Evolutionary conservation across 768 basidiomycete genomes (phyloP).

Genomic region (Auriculariales sp.): DNA sequence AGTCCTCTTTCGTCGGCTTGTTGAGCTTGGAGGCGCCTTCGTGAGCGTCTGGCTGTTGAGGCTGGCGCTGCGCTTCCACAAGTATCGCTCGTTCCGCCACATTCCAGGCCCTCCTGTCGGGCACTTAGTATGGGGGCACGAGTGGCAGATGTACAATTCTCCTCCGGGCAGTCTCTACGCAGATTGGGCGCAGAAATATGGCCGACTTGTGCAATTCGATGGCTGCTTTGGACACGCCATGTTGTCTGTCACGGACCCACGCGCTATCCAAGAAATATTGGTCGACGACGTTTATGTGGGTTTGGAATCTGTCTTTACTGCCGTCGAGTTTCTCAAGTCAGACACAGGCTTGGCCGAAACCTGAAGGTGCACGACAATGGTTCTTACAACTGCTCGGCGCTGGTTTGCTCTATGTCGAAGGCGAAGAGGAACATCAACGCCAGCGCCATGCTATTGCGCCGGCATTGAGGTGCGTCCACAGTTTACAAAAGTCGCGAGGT

Average conservation of each 20-base stretch:
- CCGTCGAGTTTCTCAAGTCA: too few species aligned
- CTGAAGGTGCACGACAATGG: constrained; percentile 48
- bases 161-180: constrained; percentile 37
- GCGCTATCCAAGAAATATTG: constrained; percentile 38
- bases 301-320: too few species aligned
- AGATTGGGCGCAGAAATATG: constrained; percentile 38
- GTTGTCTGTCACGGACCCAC: constrained; percentile 39
- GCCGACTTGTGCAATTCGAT: constrained; percentile 38
- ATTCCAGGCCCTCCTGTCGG: constrained; percentile 36
- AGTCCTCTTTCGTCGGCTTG: not conserved
- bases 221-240: constrained; percentile 49
- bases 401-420: constrained; percentile 56
- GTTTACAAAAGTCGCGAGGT: not conserved
- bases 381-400: constrained; percentile 45
- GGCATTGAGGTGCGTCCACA: not conserved
- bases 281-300: constrained; percentile 39
- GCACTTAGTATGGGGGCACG: constrained; percentile 48
- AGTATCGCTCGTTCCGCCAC: constrained; percentile 12
- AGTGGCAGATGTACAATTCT: constrained; percentile 31
- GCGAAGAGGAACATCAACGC: constrained; percentile 6
- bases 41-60: not conserved
- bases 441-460: constrained; percentile 6
- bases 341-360: constrained; percentile 52
- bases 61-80: not conserved
- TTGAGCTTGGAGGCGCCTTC: not conserved